Evolutionary conservation across 2,329 filamentous ascomycete species (phyloP), one percentile per base, ranked within the genome.

Genomic region (Nemania bipapillata): DNA sequence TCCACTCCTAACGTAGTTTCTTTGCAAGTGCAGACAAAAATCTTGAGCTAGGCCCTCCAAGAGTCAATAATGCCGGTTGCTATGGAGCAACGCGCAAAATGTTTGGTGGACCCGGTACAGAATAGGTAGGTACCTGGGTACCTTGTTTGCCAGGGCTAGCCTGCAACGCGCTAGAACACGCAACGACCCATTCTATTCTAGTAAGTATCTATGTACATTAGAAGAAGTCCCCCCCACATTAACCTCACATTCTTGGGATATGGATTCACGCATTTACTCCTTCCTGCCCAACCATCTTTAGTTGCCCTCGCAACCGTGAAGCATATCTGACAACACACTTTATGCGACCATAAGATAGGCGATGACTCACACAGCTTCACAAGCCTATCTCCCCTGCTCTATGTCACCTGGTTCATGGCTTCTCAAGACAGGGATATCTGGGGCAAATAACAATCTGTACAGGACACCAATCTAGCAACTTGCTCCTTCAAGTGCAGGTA

Each of bases 341-440:
- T 80, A 37, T 78, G 81, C 45, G 72, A 52, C 4, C 32, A n/a
- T n/a, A n/a, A n/a, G 20, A 45, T 20, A 24, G 22, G 45, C 2
- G 24, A 63, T 72, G 70, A 72, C 57, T 83, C 83, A 85, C 4
- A 79, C 24, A 56, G 1, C 22, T 32, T 52, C 11, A n/a, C 47
- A 49, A 28, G 37, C 20, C 20, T n/a, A 15, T 30, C 9, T 42
- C 11, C 40, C 76, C 64, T 81, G 73, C 0, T 55, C 73, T 11
- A 9, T 56, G 26, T 28, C 28, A 52, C 30, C 32, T 35, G 9
- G 40, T 47, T 5, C n/a, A 26, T 32, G 22, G 15, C 3, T 47
- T 28, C 22, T 56, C 8, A 11, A 37, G 11, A 47, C 42, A 54
- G 55, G 60, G 61, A 45, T 61, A n/a, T 55, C 20, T 32, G 7